These are phyloP conservation scores for Colletotrichum chlorophyti DNA, from an alignment of 2,329 filamentous ascomycete genomes.

Conservation along the genomic window DNA sequence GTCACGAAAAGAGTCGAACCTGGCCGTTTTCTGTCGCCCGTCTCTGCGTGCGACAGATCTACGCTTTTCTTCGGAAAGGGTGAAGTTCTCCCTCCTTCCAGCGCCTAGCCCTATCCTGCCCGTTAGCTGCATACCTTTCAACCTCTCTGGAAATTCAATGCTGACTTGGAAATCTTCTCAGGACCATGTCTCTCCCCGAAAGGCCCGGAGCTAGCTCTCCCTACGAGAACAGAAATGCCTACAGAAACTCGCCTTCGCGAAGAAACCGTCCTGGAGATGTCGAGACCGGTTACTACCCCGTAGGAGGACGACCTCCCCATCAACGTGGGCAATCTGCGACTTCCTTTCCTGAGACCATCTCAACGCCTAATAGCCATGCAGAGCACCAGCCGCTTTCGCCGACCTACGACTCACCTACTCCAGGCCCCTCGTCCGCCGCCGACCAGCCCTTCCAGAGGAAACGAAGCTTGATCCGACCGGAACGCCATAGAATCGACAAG, in stretches of 20 bases:
- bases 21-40: slow-evolving; percentile 10
- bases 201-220: slow-evolving; percentile 69
- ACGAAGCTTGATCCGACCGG: slow-evolving; percentile 86
- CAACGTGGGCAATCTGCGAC: slow-evolving; percentile 63
- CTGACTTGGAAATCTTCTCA: slow-evolving; percentile 33
- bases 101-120: background rate
- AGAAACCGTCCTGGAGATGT: slow-evolving; percentile 72
- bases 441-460: slow-evolving; percentile 66
- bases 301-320: slow-evolving; percentile 51
- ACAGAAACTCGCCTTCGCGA: slow-evolving; percentile 73
- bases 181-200: slow-evolving; percentile 67
- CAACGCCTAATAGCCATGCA: slow-evolving; percentile 60
- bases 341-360: slow-evolving; percentile 65
- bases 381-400: slow-evolving; percentile 63
- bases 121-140: background rate
- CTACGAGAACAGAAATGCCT: slow-evolving; percentile 67
- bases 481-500: slow-evolving; percentile 82
- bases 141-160: background rate
- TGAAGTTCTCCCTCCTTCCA: slow-evolving; percentile 25
- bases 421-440: slow-evolving; percentile 20
- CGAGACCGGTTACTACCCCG: slow-evolving; percentile 64
- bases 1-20: slow-evolving; percentile 1
- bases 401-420: slow-evolving; percentile 42
- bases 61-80: slow-evolving; percentile 28
- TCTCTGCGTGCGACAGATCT: slow-evolving; percentile 12